Percentiles rank a stretch among this genome's conserved stretches.
These are phyloP conservation scores for Gnetum montanum DNA, from an alignment of 75 land plant genomes.

Conservation along the genomic window DNA sequence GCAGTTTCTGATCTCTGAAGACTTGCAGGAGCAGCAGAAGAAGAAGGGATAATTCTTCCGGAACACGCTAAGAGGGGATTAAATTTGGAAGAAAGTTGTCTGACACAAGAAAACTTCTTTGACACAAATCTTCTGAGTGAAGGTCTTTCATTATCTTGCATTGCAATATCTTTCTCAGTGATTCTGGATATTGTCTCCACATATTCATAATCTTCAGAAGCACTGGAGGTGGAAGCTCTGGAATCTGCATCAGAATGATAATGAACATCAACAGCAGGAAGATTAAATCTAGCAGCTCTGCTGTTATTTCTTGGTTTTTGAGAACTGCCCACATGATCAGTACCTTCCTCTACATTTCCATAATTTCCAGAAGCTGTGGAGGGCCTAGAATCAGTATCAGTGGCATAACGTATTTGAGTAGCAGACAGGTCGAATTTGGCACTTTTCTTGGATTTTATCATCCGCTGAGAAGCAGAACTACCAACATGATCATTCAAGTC, in stretches of 20 bases:
- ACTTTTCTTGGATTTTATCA: too few relatives aligned
- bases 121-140: constrained; percentile 36
- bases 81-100: constrained; percentile 59
- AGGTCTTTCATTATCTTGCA: constrained; percentile 47
- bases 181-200: constrained; percentile 73
- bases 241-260: too few relatives aligned
- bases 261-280: not conserved
- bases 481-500: too few relatives aligned
- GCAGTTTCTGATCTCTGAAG: constrained; percentile 52
- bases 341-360: too few relatives aligned
- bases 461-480: too few relatives aligned
- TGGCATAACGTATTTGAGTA: too few relatives aligned
- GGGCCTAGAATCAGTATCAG: too few relatives aligned
- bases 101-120: constrained; percentile 31
- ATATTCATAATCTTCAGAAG: constrained; percentile 25
- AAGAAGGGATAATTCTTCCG: not conserved
- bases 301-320: constrained; percentile 15
- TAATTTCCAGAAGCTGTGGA: too few relatives aligned
- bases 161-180: constrained; percentile 46
- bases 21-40: constrained; percentile 4
- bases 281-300: constrained; percentile 25
- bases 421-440: too few relatives aligned
- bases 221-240: not conserved
- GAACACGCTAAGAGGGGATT: constrained; percentile 30
- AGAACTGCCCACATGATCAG: constrained; percentile 24